Conservation (phyloP, 208 protist genomes). For the Crithidia fasciculata region DNA sequence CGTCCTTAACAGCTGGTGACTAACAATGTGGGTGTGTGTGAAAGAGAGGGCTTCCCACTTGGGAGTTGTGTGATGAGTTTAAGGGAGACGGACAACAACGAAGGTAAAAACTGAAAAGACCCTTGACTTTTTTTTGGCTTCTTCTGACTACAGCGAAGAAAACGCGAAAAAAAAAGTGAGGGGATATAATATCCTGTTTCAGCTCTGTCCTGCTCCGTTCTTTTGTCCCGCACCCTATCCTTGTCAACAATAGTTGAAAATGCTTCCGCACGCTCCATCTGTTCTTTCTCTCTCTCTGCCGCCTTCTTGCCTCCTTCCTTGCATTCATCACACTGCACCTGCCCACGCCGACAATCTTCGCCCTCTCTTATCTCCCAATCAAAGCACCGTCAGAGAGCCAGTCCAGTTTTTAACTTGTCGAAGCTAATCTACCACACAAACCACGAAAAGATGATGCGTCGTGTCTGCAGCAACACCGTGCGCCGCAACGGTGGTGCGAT, state of each 20-base stretch:
- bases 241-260: not conserved
- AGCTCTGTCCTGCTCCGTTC: not conserved
- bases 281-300: no score
- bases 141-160: no score
- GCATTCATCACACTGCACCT: no score
- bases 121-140: not conserved
- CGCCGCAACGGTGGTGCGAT: constrained; percentile 43
- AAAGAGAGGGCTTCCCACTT: not conserved
- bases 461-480: constrained; percentile 39
- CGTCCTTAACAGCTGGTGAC: not conserved
- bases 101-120: no score
- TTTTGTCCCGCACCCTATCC: not conserved
- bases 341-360: not conserved
- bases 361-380: not conserved
- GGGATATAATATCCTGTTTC: no score
- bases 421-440: not conserved
- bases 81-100: no score
- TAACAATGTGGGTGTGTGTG: not conserved
- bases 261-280: not conserved
- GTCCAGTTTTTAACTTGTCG: no score
- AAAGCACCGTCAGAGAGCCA: no score
- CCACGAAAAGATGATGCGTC: constrained; percentile 46
- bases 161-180: no score
- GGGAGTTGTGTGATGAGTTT: no score
- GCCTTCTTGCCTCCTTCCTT: no score